phyloP scores from a whole-genome alignment of 805 yeast genomes.

The Candida glaebosa region DNA sequence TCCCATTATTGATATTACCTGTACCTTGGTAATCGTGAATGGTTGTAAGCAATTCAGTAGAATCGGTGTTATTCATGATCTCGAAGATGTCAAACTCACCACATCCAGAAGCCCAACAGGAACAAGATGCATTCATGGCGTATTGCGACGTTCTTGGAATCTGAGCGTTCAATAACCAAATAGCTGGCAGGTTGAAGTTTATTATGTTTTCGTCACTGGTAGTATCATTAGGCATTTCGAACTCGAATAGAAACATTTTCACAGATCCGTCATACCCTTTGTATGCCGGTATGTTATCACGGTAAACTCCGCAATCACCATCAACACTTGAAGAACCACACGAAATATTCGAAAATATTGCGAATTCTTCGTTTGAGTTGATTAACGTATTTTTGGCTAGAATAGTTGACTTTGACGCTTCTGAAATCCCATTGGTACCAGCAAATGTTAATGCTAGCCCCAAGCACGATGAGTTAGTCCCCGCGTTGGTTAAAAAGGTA shows the following conservation, averaged over 20 bases:
- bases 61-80: slow-evolving; percentile 60
- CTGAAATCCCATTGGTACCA: slow-evolving; percentile 49
- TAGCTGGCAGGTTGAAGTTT: slow-evolving; percentile 66
- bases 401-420: slow-evolving; percentile 45
- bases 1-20: slow-evolving; percentile 57
- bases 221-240: slow-evolving; percentile 60
- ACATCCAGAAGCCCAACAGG: slow-evolving; percentile 76
- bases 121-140: slow-evolving; percentile 57
- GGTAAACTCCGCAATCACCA: slow-evolving; percentile 71
- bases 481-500: slow-evolving; percentile 65
- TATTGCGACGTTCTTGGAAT: slow-evolving; percentile 76
- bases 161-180: slow-evolving; percentile 70
- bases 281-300: slow-evolving; percentile 70
- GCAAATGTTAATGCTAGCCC: slow-evolving; percentile 69
- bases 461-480: slow-evolving; percentile 56
- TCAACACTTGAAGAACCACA: slow-evolving; percentile 54
- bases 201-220: slow-evolving; percentile 23
- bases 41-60: slow-evolving; percentile 56
- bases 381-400: slow-evolving; percentile 48
- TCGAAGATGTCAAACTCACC: slow-evolving; percentile 80
- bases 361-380: slow-evolving; percentile 56
- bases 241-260: slow-evolving; percentile 72
- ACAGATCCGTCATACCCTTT: slow-evolving; percentile 66
- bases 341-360: slow-evolving; percentile 54
- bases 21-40: slow-evolving; percentile 77